Percentiles rank a stretch among this genome's conserved stretches.
phyloP scores from a whole-genome alignment of 345 rosid genomes.

The Ceriops zippeliana region DNA sequence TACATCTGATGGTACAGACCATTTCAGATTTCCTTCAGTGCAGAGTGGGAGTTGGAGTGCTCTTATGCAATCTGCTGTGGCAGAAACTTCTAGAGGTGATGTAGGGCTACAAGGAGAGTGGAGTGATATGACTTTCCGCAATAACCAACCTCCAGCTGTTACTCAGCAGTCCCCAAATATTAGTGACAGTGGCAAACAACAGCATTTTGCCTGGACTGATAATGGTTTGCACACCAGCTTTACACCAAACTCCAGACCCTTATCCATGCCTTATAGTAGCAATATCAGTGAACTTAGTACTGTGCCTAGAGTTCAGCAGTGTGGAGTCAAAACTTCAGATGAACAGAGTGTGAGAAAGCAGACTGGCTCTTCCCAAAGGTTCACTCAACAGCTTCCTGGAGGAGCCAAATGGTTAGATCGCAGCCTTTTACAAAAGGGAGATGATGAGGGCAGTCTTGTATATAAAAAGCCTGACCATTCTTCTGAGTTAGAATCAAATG shows the following conservation, averaged over 20 bases:
- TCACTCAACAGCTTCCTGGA: conserved; percentile 30
- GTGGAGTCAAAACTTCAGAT: conserved; percentile 29
- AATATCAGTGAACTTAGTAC: conserved; percentile 24
- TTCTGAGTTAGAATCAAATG: conserved; percentile 35
- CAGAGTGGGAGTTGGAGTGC: conserved; percentile 99
- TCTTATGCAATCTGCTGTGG: conserved; percentile 98
- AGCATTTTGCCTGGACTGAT: conserved; percentile 31
- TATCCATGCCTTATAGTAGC: conserved; percentile 23
- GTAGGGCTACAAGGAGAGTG: conserved; percentile 55
- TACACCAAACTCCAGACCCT: conserved; percentile 23
- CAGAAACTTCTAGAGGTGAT: conserved; percentile 70
- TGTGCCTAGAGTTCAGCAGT: conserved; percentile 28
- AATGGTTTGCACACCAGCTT: conserved; percentile 30
- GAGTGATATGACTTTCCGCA: conserved; percentile 39
- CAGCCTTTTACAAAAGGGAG: conserved; percentile 40
- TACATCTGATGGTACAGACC: conserved; percentile 42
- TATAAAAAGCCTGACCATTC: conserved; percentile 38
- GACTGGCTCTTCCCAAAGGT: conserved; percentile 38
- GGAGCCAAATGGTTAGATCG: conserved; percentile 43
- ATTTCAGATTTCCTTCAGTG: conserved; percentile 52
- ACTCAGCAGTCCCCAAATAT: conserved; percentile 27
- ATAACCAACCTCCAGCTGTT: conserved; percentile 28
- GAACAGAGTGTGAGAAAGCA: conserved; percentile 42
- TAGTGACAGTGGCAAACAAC: conserved; percentile 35
- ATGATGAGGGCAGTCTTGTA: conserved; percentile 38